Conservation (phyloP, 352 stramenopile species). For the Globisporangium emineosum region DNA sequence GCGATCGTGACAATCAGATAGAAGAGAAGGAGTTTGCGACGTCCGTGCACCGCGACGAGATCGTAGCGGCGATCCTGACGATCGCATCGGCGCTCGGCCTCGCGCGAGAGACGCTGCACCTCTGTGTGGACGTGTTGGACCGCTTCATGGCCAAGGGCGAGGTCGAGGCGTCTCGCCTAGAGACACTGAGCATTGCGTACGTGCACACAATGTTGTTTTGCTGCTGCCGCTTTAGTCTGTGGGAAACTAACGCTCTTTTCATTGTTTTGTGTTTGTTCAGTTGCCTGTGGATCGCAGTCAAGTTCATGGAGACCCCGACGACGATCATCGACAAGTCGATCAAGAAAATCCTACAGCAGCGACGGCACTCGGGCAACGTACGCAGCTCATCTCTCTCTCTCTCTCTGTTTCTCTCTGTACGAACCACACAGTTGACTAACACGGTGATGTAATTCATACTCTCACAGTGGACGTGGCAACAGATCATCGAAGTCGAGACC, state of each 20-base stretch:
- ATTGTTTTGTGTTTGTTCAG: too few relatives aligned
- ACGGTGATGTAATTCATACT: neutral
- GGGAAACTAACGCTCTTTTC: neutral
- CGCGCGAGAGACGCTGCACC: slow-evolving; percentile 53
- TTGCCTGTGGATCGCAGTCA: slow-evolving; percentile 70
- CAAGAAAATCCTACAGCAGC: slow-evolving; percentile 58
- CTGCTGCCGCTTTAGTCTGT: neutral
- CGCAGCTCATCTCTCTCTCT: too few relatives aligned
- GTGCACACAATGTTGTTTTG: slow-evolving; percentile 8
- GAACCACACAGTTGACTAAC: neutral
- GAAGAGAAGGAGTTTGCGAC: slow-evolving; percentile 25
- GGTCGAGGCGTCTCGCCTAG: slow-evolving; percentile 29
- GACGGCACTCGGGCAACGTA: slow-evolving; percentile 62
- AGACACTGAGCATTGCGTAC: slow-evolving; percentile 63
- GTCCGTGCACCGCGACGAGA: slow-evolving; percentile 51
- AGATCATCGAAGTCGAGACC: slow-evolving; percentile 53
- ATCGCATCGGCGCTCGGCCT: slow-evolving; percentile 61
- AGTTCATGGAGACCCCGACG: slow-evolving; percentile 61
- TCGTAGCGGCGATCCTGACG: slow-evolving; percentile 59
- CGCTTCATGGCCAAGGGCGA: slow-evolving; percentile 32
- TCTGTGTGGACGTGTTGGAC: slow-evolving; percentile 57
- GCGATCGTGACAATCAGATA: neutral
- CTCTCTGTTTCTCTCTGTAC: too few relatives aligned
- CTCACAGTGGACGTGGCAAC: slow-evolving; percentile 58
- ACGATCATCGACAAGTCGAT: slow-evolving; percentile 58